These are phyloP conservation scores for Metschnikowia kunwiensis DNA, from an alignment of 805 yeast genomes.

Conservation along the genomic window DNA sequence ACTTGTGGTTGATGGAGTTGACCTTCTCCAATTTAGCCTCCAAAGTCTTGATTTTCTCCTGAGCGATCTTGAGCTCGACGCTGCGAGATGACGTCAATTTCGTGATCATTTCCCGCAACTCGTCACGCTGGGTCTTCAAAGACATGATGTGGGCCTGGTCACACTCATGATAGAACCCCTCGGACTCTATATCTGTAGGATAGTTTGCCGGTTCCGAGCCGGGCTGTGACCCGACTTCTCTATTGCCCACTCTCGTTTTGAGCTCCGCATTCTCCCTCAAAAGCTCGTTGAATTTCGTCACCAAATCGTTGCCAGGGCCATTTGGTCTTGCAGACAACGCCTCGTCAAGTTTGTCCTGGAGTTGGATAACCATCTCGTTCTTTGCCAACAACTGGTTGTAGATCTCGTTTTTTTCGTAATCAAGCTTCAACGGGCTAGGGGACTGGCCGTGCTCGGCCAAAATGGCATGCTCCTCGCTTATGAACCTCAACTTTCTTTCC, in stretches of 20 bases:
- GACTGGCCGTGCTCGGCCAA: conserved; percentile 50
- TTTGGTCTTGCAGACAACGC: conserved; percentile 20
- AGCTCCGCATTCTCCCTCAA: conserved; percentile 41
- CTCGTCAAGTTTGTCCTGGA: conserved; percentile 45
- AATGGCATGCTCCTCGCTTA: conserved; percentile 69
- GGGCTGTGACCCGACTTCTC: background rate
- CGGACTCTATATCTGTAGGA: conserved; percentile 6
- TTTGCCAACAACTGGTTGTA: conserved; percentile 45
- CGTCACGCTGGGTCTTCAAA: conserved; percentile 35
- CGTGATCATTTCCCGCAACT: conserved; percentile 38
- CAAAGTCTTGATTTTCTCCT: conserved; percentile 33
- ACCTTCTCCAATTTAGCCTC: conserved; percentile 31
- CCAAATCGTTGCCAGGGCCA: conserved; percentile 34
- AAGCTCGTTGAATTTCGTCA: conserved; percentile 39
- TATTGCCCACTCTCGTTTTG: conserved; percentile 20
- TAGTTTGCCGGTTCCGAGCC: background rate
- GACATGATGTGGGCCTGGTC: conserved; percentile 17
- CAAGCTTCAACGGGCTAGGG: conserved; percentile 54
- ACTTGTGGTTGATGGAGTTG: conserved; percentile 32
- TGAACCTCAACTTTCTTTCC: conserved; percentile 62
- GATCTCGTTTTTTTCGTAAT: conserved; percentile 54
- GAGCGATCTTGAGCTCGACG: conserved; percentile 34
- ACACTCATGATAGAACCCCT: conserved; percentile 10
- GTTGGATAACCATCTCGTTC: conserved; percentile 46
- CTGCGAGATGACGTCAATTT: conserved; percentile 36